A percentile compares a stretch with the other conserved stretches of the same genome.
phyloP scores from a whole-genome alignment of 2,329 filamentous ascomycete genomes.

The Lanzia echinophila region DNA sequence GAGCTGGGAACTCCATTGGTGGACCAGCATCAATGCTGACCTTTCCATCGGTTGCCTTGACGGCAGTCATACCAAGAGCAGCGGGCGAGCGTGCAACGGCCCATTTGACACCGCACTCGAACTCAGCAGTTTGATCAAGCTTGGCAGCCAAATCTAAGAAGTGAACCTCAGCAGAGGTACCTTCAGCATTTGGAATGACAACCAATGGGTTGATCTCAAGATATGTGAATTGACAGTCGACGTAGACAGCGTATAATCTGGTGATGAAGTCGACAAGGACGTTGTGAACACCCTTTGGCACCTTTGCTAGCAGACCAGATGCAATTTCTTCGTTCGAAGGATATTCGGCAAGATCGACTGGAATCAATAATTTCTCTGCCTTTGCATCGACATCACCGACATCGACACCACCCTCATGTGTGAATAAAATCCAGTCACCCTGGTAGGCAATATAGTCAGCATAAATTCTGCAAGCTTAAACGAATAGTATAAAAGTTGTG shows the following conservation, averaged over 20 bases:
- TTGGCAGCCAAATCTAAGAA: conserved; percentile 99
- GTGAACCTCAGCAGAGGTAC: conserved; percentile 88
- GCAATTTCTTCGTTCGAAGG: conserved; percentile 96
- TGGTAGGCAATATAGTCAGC: conserved; percentile 36
- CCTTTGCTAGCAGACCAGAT: conserved; percentile 76
- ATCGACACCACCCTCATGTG: conserved; percentile 98
- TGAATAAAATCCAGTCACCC: conserved; percentile 99
- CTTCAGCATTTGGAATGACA: conserved; percentile 89
- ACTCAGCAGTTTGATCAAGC: conserved; percentile 97
- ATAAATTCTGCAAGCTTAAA: conserved; percentile 10
- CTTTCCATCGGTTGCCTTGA: conserved; percentile 60
- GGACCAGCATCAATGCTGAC: conserved; percentile 93
- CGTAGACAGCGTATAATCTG: conserved; percentile 95
- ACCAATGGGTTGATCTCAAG: conserved; percentile 99
- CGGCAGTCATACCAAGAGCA: conserved; percentile 74
- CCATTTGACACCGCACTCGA: conserved; percentile 99
- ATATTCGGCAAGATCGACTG: conserved; percentile 89
- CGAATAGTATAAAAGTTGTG: conserved; percentile 8
- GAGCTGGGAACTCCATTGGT: conserved; percentile 97
- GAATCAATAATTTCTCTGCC: conserved; percentile 96
- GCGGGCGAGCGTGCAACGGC: conserved; percentile 87
- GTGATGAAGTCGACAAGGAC: conserved; percentile 99
- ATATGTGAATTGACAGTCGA: conserved; percentile 99
- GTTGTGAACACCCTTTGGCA: conserved; percentile 92
- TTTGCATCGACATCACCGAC: conserved; percentile 98